A percentile compares a stretch with the other conserved stretches of the same genome.
phyloP scores from a whole-genome alignment of 2,329 filamentous ascomycete genomes.

The Ophiostoma sp. region DNA sequence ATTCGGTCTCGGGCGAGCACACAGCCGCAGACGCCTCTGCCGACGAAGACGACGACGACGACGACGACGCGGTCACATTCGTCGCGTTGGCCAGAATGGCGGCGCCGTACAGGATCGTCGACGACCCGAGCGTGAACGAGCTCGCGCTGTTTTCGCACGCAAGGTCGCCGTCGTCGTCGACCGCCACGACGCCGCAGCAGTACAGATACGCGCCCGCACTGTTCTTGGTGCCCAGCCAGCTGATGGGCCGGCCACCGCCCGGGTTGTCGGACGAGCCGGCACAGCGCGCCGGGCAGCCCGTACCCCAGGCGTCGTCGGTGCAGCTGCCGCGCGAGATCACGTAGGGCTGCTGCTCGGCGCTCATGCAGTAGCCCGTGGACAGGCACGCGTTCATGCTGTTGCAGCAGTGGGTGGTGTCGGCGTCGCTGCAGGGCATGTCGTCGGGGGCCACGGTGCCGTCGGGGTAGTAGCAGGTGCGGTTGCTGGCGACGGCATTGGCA shows the following conservation, averaged over 20 bases:
- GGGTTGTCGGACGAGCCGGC: conserved; percentile 15
- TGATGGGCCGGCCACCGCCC: conserved; percentile 13
- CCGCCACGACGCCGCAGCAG: conserved; percentile 21
- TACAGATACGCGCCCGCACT: conserved; percentile 14
- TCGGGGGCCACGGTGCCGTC: conserved; percentile 15
- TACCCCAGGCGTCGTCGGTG: conserved; percentile 23
- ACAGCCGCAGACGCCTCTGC: neutral
- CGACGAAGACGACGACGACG: neutral
- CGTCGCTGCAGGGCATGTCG: conserved; percentile 18
- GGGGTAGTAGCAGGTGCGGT: conserved; percentile 24
- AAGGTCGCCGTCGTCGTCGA: conserved; percentile 10
- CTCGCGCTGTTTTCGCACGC: conserved; percentile 18
- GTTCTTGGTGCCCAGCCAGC: conserved; percentile 19
- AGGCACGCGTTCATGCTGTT: conserved; percentile 19
- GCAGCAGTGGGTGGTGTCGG: conserved; percentile 23
- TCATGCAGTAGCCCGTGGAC: conserved; percentile 23
- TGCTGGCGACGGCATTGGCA: neutral
- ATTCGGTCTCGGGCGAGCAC: neutral
- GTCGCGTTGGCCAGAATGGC: conserved; percentile 22
- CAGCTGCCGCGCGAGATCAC: conserved; percentile 23
- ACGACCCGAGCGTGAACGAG: conserved; percentile 19
- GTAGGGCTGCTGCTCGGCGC: conserved; percentile 20
- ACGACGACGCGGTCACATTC: neutral
- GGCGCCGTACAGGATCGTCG: conserved; percentile 18
- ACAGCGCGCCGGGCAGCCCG: conserved; percentile 23